Conservation (phyloP, 306 rosid genomes). For the Ammopiptanthus mongolicus region DNA sequence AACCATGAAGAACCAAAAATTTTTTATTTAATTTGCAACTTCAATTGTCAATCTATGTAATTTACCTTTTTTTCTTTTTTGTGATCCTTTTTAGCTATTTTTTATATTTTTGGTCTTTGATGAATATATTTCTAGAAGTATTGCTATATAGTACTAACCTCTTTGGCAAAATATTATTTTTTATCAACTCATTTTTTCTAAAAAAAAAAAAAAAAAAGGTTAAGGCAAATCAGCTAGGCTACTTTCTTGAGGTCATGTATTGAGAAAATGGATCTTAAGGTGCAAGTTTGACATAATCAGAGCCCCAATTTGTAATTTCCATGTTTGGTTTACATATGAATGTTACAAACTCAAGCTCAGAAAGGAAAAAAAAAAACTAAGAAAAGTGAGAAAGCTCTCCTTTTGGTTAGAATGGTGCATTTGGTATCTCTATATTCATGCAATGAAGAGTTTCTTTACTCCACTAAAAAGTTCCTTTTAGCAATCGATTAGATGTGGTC, state of each 20-base stretch:
- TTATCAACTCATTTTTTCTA: no score
- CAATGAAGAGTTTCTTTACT: not conserved
- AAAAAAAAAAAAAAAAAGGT: no score
- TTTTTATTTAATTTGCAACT: not conserved
- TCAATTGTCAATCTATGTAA: no score
- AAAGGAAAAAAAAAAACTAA: not conserved
- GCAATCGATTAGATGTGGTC: conserved; percentile 21
- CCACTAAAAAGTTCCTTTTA: conserved; percentile 7
- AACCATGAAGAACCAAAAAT: no score
- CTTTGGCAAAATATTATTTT: no score
- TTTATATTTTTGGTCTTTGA: not conserved
- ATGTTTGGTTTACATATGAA: not conserved
- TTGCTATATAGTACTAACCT: no score
- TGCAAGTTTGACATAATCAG: not conserved
- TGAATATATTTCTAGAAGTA: no score
- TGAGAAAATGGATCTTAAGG: not conserved
- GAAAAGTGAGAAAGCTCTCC: not conserved
- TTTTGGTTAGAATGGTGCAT: conserved; percentile 12
- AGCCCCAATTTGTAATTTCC: not conserved
- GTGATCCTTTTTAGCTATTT: no score
- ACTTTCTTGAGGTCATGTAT: not conserved
- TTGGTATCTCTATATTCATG: no score
- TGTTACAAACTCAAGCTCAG: not conserved
- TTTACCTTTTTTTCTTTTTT: no score
- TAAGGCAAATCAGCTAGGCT: no score